phyloP scores from a whole-genome alignment of 106 monocot species.

The Platanthera zijinensis region DNA sequence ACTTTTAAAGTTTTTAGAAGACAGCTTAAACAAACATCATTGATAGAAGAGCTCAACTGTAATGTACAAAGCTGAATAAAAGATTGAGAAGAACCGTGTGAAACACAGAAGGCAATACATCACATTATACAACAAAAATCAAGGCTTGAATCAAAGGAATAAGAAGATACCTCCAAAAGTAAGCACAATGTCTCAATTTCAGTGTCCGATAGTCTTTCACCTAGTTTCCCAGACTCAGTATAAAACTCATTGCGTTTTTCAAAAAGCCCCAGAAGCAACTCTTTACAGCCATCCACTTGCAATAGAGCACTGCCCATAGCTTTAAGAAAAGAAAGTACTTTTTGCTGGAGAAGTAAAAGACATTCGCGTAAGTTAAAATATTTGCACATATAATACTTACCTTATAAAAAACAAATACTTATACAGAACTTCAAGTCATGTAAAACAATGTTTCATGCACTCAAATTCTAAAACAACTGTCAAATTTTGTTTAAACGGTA shows the following conservation, averaged over 20 bases:
- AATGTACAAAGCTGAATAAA: slow-evolving; percentile 34
- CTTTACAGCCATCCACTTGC: slow-evolving; percentile 36
- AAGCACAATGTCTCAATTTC: slow-evolving; percentile 67
- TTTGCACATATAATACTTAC: not conserved
- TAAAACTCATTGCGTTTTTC: slow-evolving; percentile 27
- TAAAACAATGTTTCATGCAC: not conserved
- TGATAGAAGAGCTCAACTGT: slow-evolving; percentile 16
- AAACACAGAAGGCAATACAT: not conserved
- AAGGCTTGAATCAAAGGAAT: not conserved
- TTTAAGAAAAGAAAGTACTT: slow-evolving; percentile 52
- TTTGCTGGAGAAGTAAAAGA: slow-evolving; percentile 37
- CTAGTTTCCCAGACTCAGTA: slow-evolving; percentile 6
- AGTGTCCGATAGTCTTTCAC: slow-evolving; percentile 28
- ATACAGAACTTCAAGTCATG: not conserved
- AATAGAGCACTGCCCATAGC: slow-evolving; percentile 49
- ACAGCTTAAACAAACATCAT: slow-evolving; percentile 20
- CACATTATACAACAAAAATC: not conserved
- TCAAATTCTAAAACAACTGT: too few species aligned
- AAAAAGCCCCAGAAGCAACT: slow-evolving; percentile 47
- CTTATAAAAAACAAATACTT: not conserved
- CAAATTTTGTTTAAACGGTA: too few species aligned
- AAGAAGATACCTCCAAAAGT: slow-evolving; percentile 62
- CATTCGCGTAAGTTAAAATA: not conserved
- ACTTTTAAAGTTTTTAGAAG: slow-evolving; percentile 62
- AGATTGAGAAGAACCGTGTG: not conserved